phyloP scores from a whole-genome alignment of 1,284 basidiomycete species.

The Ganoderma lucidum region DNA sequence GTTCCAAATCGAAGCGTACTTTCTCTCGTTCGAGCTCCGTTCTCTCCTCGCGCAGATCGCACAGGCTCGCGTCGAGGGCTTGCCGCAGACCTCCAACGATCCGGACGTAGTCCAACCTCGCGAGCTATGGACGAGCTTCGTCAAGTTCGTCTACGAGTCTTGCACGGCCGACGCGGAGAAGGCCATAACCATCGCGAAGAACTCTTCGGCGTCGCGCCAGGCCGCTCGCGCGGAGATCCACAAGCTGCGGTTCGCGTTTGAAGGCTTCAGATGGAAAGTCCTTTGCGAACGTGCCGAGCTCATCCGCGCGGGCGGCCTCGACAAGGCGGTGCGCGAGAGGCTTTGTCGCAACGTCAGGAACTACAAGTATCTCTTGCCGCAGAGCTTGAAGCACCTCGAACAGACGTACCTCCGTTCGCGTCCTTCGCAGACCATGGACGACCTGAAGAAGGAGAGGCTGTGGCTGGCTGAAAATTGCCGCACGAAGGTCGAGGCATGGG shows the following conservation, averaged over 20 bases:
- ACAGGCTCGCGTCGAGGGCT: slow-evolving; percentile 32
- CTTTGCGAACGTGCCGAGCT: slow-evolving; percentile 23
- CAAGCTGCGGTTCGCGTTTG: slow-evolving; percentile 46
- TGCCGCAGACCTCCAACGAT: slow-evolving; percentile 14
- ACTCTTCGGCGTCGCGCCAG: slow-evolving; percentile 46
- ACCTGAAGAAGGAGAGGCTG: slow-evolving; percentile 37
- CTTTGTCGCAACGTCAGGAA: slow-evolving; percentile 30
- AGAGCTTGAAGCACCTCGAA: slow-evolving; percentile 8
- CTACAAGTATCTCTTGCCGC: slow-evolving; percentile 20
- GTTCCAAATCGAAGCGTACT: slow-evolving; percentile 62
- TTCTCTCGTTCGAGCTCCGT: slow-evolving; percentile 54
- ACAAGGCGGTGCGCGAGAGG: slow-evolving; percentile 20
- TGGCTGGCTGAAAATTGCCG: slow-evolving; percentile 50
- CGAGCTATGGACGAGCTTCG: slow-evolving; percentile 46
- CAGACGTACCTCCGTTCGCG: slow-evolving; percentile 25
- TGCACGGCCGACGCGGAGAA: slow-evolving; percentile 51
- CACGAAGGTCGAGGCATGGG: slow-evolving; percentile 46
- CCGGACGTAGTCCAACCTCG: slow-evolving; percentile 21
- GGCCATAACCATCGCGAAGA: slow-evolving; percentile 47
- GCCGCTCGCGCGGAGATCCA: slow-evolving; percentile 46
- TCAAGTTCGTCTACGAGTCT: slow-evolving; percentile 50
- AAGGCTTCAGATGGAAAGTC: slow-evolving; percentile 47
- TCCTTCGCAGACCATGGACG: slow-evolving; percentile 23
- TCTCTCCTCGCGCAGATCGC: slow-evolving; percentile 47
- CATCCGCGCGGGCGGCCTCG: slow-evolving; percentile 4